Base-by-base conservation (phyloP, 2,329 filamentous ascomycete genomes). In the Colletotrichum gloeosporioides region DNA sequence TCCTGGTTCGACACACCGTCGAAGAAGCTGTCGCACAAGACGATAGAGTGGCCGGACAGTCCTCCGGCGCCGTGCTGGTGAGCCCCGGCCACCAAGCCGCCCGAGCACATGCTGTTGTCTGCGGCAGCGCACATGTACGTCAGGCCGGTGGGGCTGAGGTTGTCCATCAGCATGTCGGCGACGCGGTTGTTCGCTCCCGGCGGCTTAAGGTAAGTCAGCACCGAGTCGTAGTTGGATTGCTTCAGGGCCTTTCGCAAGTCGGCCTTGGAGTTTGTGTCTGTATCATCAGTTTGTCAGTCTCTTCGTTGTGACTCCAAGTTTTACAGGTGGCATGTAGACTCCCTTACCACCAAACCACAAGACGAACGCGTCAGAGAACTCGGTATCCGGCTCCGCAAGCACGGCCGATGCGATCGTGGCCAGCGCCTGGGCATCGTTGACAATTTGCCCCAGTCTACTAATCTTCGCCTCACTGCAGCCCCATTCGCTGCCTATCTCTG, bases 301-400 rank as follows among this genome's bases (percentile, higher is more conserved):
- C 25, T 3, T 10, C 61, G 2, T n/a, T 10, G 8, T n/a, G 34
- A 1, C 34, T 36, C 2, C 13, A 36, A 9, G 5, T 8, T 0
- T 27, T 7, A 25, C 3, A 49, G 5, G 16, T 10, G 1, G 18
- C 22, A 10, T 18, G 44, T 6, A 3, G 9, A 3, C n/a, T 53
- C n/a, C 22, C 44, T 53, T 53, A 71, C 68, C 27, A 10, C 69
- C 69, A n/a, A 71, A 66, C 69, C 69, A 71, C 10, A 57, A 44
- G 18, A 57, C 8, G 13, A 55, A 71, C 8, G 69, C 69, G 13
- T 31, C 31, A 4, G 69, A 71, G 4, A 27, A 32, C 39, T 66
- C 69, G 1, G 69, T 36, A 6, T 66, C 22, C 13, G 27, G 53
- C 22, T 44, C 29, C 6, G 31, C 69, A 2, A 71, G 69, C 44